Percentiles rank a stretch among this genome's conserved stretches.
These are phyloP conservation scores for Stephania yunnanensis DNA, from an alignment of 164 flowering plant species.

Conservation along the genomic window DNA sequence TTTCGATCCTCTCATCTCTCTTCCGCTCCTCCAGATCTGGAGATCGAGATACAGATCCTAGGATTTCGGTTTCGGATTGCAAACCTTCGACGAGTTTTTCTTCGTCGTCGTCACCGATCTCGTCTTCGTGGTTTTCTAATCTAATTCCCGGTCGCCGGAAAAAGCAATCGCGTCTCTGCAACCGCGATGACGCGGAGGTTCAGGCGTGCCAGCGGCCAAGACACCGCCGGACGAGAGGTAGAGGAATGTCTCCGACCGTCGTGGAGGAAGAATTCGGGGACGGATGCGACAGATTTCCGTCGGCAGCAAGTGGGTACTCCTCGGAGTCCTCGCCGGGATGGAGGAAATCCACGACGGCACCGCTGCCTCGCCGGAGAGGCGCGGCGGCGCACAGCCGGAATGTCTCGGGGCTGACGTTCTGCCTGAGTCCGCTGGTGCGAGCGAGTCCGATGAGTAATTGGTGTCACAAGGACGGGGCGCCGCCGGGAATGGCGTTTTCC, in stretches of 20 bases:
- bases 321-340: conserved; percentile 38
- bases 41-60: conserved; percentile 18
- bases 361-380: conserved; percentile 9
- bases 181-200: conserved; percentile 4
- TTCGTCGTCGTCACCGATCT: conserved; percentile 15
- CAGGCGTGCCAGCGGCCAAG: conserved; percentile 7
- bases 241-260: conserved; percentile 78
- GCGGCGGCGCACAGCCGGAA: conserved; percentile 19
- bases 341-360: conserved; percentile 25
- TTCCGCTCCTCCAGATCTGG: conserved; percentile 18
- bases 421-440: conserved; percentile 83
- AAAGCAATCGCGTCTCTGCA: conserved; percentile 19
- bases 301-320: conserved; percentile 36
- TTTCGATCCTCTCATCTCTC: conserved; percentile 14
- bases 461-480: conserved; percentile 35
- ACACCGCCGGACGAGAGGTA: conserved; percentile 23
- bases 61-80: conserved; percentile 5
- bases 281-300: conserved; percentile 22
- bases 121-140: conserved; percentile 23
- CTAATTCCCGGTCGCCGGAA: conserved; percentile 19
- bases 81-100: conserved; percentile 7
- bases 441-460: conserved; percentile 57
- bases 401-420: conserved; percentile 55
- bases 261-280: conserved; percentile 8
- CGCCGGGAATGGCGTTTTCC: conserved; percentile 31